phyloP scores from a whole-genome alignment of 1,284 basidiomycete genomes.

The Ceraceosorus guamensis region DNA sequence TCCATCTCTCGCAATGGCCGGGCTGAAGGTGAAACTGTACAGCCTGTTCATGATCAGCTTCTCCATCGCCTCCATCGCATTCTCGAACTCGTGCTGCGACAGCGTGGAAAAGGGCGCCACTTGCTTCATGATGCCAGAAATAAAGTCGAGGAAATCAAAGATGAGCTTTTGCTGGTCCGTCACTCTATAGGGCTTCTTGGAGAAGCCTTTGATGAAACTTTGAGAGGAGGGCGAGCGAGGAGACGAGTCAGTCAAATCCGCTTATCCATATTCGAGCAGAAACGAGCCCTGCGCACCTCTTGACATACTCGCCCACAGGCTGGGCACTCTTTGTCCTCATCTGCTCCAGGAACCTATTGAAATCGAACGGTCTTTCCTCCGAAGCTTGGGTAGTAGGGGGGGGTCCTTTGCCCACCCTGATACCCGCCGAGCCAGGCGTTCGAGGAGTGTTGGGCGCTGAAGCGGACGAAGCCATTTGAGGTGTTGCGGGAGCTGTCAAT shows the following conservation, averaged over 20 bases:
- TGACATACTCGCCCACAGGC: slow-evolving; percentile 45
- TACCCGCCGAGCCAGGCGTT: slow-evolving; percentile 8
- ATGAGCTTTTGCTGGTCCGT: slow-evolving; percentile 47
- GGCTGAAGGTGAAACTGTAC: slow-evolving; percentile 54
- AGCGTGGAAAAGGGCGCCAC: slow-evolving; percentile 35
- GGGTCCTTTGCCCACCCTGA: slow-evolving; percentile 35
- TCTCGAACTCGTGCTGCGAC: slow-evolving; percentile 79
- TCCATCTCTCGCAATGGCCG: slow-evolving; percentile 42
- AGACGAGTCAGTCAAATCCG: background rate
- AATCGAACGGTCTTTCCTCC: slow-evolving; percentile 44
- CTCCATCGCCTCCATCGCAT: slow-evolving; percentile 97
- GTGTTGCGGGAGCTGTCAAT: background rate
- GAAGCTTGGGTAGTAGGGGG: slow-evolving; percentile 26
- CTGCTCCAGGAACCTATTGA: slow-evolving; percentile 47
- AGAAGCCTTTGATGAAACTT: slow-evolving; percentile 46
- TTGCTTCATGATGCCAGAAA: slow-evolving; percentile 40
- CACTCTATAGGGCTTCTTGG: slow-evolving; percentile 45
- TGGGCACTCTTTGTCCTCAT: slow-evolving; percentile 44
- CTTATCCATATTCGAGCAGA: background rate
- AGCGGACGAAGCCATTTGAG: background rate
- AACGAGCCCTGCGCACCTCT: slow-evolving; percentile 9
- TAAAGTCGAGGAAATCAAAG: slow-evolving; percentile 48
- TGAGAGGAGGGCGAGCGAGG: background rate
- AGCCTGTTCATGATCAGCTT: slow-evolving; percentile 98
- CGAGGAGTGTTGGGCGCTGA: background rate